Conservation (phyloP, 495 filamentous ascomycete genomes). For the Aspergillus ellipticus region DNA sequence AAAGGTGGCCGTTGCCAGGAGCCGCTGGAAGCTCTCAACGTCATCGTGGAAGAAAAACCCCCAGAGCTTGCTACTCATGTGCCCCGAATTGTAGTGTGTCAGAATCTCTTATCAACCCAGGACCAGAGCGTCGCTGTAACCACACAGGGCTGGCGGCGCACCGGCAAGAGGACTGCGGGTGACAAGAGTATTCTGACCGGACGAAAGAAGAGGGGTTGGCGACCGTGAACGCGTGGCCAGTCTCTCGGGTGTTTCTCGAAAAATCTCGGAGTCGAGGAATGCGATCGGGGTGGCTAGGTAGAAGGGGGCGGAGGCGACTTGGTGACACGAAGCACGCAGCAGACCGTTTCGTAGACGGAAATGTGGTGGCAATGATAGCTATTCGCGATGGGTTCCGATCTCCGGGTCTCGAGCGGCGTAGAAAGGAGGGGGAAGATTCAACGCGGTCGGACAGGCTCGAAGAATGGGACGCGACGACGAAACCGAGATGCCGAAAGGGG, state of each 20-base stretch:
- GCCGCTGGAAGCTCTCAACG: conserved; percentile 81
- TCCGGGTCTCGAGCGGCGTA: conserved; percentile 11
- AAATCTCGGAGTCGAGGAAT: background rate
- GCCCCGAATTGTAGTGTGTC: conserved; percentile 44
- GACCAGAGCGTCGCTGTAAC: conserved; percentile 78
- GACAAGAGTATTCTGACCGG: conserved; percentile 38
- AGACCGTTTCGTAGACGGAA: background rate
- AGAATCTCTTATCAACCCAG: conserved; percentile 60
- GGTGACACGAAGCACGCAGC: background rate
- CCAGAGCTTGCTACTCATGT: conserved; percentile 97
- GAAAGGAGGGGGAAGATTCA: conserved; percentile 5
- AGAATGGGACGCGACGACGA: conserved; percentile 9
- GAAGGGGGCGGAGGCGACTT: conserved; percentile 8
- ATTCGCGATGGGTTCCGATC: conserved; percentile 12
- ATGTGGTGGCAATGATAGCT: conserved; percentile 24
- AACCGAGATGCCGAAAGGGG: background rate
- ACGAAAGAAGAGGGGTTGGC: conserved; percentile 10
- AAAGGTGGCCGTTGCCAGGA: conserved; percentile 65
- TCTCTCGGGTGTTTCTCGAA: background rate
- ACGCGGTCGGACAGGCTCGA: background rate
- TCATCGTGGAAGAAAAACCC: conserved; percentile 94
- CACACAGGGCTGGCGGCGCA: conserved; percentile 74
- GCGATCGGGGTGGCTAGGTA: background rate
- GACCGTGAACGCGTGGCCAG: conserved; percentile 14
- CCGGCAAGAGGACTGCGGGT: conserved; percentile 63